Base-by-base conservation (phyloP, 129 eudicot genomes). In the Saussurea involucrata region DNA sequence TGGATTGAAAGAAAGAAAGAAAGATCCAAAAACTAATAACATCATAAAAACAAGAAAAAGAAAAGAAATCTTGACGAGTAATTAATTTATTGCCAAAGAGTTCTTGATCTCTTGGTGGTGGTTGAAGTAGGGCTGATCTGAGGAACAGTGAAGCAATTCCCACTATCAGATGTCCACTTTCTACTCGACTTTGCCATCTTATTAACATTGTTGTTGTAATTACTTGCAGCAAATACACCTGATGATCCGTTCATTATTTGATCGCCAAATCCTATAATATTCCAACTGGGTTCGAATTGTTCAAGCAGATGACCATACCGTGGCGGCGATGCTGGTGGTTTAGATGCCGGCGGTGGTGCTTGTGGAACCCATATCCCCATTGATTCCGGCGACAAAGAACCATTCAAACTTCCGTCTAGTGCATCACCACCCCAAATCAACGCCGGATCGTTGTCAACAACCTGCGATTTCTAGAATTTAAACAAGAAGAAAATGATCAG, bases 351-450 rank as follows among this genome's bases (percentile, higher is more conserved):
- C 9, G 71, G 77, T 25, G 92, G 85, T 31, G 87, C 91, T 73
- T 88, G 93, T 33, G 97, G 98, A 28, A 87, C 96, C 92, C 95
- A 85, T 32, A 84, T 18, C 44, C 90, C 92, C 79, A 63, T 79
- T 24, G 77, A 83, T 69, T 82, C 85, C 24, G 90, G 18, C 8
- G 88, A 66, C 33, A 85, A 68, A 40, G 57, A 69, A 31, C 71
- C 22, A 37, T 58, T 75, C 60, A 80, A 40, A 37, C 76, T 81
- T 70, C 76, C 84, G 44, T 85, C 82, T 25, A 81, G 33, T 27
- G 75, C 22, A 79, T 89, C 97, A 34, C 27, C 81, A 74, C 86
- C 93, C 95, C 92, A 91, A 13, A 88, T 82, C 68, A 88, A 77
- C 8, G 66, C 24, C 80, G 81, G 75, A 72, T 87, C 94, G 28